Evolutionary conservation across 352 stramenopile species (phyloP).

Genomic region (Halophytophthora polymorphica): DNA sequence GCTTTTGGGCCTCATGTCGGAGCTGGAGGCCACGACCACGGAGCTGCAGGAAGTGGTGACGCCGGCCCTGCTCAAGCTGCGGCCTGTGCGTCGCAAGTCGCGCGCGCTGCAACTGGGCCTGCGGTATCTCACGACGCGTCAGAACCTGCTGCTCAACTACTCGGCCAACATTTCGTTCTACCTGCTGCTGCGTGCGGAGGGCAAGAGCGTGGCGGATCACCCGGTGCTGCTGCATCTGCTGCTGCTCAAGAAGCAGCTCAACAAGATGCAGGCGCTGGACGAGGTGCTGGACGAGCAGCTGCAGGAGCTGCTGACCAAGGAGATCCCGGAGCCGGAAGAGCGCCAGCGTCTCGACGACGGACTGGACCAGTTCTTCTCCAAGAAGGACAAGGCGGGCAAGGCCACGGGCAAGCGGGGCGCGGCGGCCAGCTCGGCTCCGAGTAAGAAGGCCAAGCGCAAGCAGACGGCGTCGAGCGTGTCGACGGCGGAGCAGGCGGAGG

Average conservation of each 20-base stretch:
- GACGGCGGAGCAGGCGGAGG: constrained; percentile 47
- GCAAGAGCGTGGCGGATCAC: constrained; percentile 77
- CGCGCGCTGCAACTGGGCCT: constrained; percentile 57
- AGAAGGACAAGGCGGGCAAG: constrained; percentile 17
- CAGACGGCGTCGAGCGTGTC: constrained; percentile 41
- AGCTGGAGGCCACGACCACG: constrained; percentile 66
- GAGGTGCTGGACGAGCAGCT: constrained; percentile 57
- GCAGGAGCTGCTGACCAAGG: constrained; percentile 61
- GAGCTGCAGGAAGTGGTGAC: constrained; percentile 64
- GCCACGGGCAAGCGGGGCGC: constrained; percentile 26
- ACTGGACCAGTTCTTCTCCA: constrained; percentile 68
- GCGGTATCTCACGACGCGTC: constrained; percentile 73
- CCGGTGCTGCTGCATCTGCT: constrained; percentile 78
- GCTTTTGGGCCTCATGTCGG: constrained; percentile 61
- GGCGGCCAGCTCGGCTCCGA: constrained; percentile 5
- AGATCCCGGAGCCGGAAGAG: constrained; percentile 44
- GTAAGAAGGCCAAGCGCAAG: constrained; percentile 43
- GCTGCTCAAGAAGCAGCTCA: constrained; percentile 73
- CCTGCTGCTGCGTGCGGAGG: constrained; percentile 71
- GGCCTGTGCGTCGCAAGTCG: constrained; percentile 54
- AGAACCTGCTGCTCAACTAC: constrained; percentile 86
- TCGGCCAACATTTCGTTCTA: constrained; percentile 87
- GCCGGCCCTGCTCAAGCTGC: constrained; percentile 71
- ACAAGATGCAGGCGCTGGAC: constrained; percentile 53
- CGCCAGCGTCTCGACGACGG: constrained; percentile 48